Base-by-base conservation (phyloP, 371 early-diverging fungal genomes). In the Saksenaea vasiformis region DNA sequence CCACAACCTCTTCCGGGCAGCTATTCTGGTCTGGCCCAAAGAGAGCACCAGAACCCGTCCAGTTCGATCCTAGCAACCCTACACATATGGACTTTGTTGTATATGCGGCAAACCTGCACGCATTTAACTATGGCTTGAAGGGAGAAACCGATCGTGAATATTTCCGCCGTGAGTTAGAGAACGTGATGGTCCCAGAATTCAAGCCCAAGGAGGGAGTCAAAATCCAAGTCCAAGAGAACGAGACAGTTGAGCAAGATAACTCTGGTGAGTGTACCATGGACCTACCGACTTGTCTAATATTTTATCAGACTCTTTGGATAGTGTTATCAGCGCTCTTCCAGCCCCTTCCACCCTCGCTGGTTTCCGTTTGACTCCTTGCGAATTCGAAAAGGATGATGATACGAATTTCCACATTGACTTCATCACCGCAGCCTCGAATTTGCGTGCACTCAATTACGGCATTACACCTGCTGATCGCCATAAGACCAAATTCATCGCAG, bases 341-440 rank as follows among this genome's bases (percentile, higher is more conserved):
- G 66, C 77, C 5, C 89, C 95, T 1, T 77, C 91, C 10, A 78
- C 82, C 22, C 71, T 95, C 58, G 91, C 91, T 17, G 91, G 91
- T 15, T 83, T 87, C 74, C 87, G 93, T 44, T 82, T 98, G 61
- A 77, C 69, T 22, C 96, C 98, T 34, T 89, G 88, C 17, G 97
- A 97, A 58, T 98, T 99, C 78, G 99, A 99, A 78, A 99, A 99
- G 68, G 99, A 99, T 72, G 98, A 99, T 78, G 99, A 99, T 71
- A 88, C 90, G 70, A 99, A 99, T 86, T 95, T 94, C 88, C 99
- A 99, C 84, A 97, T 99, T 68, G 99, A 98, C 74, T 99, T 99
- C 79, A 92, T 99, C 70, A 95, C 99, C 1, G 95, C 99, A 2
- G 91, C 97, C 5, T 94, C 99, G 55, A 99, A 99, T 83, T 79